Percentiles rank a stretch among this genome's conserved stretches.
Evolutionary conservation across 257 asterid genomes (phyloP).

Genomic region (Salvia rosmarinus): DNA sequence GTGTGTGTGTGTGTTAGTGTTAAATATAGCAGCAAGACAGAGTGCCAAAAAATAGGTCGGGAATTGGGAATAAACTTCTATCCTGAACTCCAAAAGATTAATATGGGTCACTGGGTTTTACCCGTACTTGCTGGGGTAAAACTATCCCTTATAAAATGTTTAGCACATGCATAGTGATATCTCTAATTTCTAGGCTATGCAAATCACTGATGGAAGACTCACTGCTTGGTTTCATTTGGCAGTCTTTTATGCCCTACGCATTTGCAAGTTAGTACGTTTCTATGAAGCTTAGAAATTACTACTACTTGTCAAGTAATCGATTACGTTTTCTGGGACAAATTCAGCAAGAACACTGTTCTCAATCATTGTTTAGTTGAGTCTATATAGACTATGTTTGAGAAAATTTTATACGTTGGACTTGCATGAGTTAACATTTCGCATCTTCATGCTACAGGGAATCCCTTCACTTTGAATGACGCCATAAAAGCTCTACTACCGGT

Average conservation of each 20-base stretch:
- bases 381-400: not conserved
- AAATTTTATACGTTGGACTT: too few species aligned
- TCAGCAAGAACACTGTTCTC: not conserved
- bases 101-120: not conserved
- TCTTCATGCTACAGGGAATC: constrained; percentile 59
- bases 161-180: not conserved
- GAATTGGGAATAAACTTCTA: not conserved
- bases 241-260: constrained; percentile 2
- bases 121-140: not conserved
- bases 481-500: constrained; percentile 69
- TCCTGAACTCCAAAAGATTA: not conserved
- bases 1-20: too few species aligned
- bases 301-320: not conserved
- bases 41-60: not conserved
- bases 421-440: not conserved
- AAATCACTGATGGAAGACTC: not conserved
- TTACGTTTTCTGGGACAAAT: not conserved
- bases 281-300: constrained; percentile 8
- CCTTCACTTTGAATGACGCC: constrained; percentile 76
- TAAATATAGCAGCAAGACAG: not conserved
- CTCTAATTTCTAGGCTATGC: not conserved
- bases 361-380: not conserved
- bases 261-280: not conserved
- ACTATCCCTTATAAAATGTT: not conserved
- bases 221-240: not conserved